Percentiles rank a stretch among this genome's conserved stretches.
These are phyloP conservation scores for Populus euphratica DNA, from an alignment of 345 rosid genomes.

Conservation along the genomic window DNA sequence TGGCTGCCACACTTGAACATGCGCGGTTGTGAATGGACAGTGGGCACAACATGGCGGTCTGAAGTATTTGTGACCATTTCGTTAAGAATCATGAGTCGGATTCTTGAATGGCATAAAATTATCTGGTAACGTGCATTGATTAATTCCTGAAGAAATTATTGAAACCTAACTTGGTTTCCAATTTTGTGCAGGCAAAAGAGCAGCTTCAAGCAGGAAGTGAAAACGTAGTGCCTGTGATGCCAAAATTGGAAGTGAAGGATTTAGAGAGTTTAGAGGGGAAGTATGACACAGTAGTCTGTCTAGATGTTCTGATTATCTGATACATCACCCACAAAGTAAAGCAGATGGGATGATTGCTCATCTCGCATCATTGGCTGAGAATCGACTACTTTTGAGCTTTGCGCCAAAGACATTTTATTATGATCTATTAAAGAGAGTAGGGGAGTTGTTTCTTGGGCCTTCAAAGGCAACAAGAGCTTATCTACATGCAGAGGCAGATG, in stretches of 20 bases:
- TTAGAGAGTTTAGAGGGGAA: constrained; percentile 78
- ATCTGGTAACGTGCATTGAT: background rate
- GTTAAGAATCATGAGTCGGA: background rate
- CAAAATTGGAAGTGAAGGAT: constrained; percentile 78
- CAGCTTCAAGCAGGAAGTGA: constrained; percentile 38
- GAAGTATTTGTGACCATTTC: background rate
- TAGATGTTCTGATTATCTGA: constrained; percentile 58
- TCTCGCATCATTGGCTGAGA: constrained; percentile 85
- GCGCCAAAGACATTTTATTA: constrained; percentile 92
- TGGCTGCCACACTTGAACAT: background rate
- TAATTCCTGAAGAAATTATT: background rate
- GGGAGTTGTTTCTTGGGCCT: constrained; percentile 96
- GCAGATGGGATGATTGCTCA: constrained; percentile 94
- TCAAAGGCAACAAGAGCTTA: constrained; percentile 96
- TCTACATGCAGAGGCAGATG: constrained; percentile 83
- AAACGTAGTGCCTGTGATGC: constrained; percentile 36
- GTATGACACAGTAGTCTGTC: constrained; percentile 74
- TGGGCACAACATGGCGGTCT: too few relatives aligned
- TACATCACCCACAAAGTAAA: constrained; percentile 89
- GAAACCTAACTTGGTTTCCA: background rate
- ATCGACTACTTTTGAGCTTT: constrained; percentile 74
- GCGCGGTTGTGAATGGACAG: background rate
- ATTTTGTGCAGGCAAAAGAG: constrained; percentile 57
- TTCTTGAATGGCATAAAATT: background rate
- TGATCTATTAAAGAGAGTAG: constrained; percentile 67